Evolutionary conservation across 1,284 basidiomycete genomes (phyloP), one percentile per base, ranked within the genome.

Genomic region (Cerioporus squamosus): DNA sequence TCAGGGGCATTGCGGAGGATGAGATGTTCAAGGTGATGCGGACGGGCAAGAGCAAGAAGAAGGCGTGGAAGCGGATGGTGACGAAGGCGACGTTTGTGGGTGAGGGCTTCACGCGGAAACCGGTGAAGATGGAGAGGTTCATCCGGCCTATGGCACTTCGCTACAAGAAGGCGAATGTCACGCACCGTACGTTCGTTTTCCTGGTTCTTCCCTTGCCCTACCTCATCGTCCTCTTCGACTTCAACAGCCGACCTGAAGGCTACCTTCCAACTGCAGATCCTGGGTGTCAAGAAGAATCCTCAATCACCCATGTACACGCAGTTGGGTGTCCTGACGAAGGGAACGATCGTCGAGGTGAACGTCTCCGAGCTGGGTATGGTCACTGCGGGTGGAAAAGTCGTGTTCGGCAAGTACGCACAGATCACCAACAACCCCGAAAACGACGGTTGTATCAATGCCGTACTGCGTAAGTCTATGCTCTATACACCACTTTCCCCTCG

Each of bases 11-110:
- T 68, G 96, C 97, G 18, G 97, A 99, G 75, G 97, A 99, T 71
- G 97, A 99, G 81, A 97, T 97, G 87, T 99, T 99, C 85, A 98
- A 97, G 82, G 97, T 99, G 36, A 85, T 99, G 84, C 94, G 96
- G 81, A 97, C 97, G 0, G 97, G 97, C 56, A 98, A 98, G 82
- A 92, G 87, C 72, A 98, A 97, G 81, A 88, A 86, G 73, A 99
- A 99, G 78, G 86, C 91, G 24, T 99, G 97, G 97, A 99, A 99
- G 81, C 87, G 97, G 66, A 98, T 99, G 97, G 94, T 99, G 64
- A 98, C 96, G 65, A 99, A 99, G 78, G 96, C 97, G 45, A 98
- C 97, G 2, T 99, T 99, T 73, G 97, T 99, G 44, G 97, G 97
- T 10, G 96, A 98, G 76, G 91, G 94, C 39, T 99, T 99, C 75